phyloP scores from a whole-genome alignment of 2,329 filamentous ascomycete species.

The Ophiostoma pallidulum region DNA sequence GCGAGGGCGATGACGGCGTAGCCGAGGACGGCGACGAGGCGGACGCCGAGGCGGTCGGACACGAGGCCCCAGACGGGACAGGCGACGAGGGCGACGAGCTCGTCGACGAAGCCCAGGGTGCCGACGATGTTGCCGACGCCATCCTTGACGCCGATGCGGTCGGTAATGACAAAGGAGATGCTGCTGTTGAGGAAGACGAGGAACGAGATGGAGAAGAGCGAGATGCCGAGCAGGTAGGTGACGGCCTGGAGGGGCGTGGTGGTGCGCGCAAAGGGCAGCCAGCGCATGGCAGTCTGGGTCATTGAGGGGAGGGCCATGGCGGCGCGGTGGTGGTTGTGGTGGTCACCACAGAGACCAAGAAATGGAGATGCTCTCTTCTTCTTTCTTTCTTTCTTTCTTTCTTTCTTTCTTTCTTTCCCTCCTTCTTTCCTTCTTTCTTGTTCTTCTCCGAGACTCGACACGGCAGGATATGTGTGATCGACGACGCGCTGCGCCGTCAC shows the following conservation, averaged over 20 bases:
- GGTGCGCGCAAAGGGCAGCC: conserved; percentile 48
- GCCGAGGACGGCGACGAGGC: conserved; percentile 63
- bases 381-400: neutral
- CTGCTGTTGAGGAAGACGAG: conserved; percentile 83
- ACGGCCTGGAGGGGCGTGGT: conserved; percentile 54
- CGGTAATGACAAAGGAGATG: conserved; percentile 76
- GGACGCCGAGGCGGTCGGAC: conserved; percentile 67
- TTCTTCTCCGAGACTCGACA: neutral
- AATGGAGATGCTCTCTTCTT: neutral
- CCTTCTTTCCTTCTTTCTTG: neutral
- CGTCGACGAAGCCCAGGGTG: conserved; percentile 76
- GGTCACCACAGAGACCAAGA: too few species aligned
- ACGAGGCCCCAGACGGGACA: conserved; percentile 72
- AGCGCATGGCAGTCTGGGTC: conserved; percentile 27
- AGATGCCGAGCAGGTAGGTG: conserved; percentile 72
- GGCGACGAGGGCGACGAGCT: conserved; percentile 70
- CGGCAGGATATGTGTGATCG: neutral
- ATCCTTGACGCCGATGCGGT: conserved; percentile 64
- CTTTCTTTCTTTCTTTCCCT: neutral
- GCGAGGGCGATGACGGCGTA: conserved; percentile 74
- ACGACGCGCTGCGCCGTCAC: neutral
- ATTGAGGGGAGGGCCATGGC: conserved; percentile 3
- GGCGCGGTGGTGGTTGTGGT: neutral
- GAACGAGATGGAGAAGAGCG: conserved; percentile 80
- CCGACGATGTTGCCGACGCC: conserved; percentile 73